phyloP scores from a whole-genome alignment of 1,139 yeast genomes.

The Pichia sp. region DNA sequence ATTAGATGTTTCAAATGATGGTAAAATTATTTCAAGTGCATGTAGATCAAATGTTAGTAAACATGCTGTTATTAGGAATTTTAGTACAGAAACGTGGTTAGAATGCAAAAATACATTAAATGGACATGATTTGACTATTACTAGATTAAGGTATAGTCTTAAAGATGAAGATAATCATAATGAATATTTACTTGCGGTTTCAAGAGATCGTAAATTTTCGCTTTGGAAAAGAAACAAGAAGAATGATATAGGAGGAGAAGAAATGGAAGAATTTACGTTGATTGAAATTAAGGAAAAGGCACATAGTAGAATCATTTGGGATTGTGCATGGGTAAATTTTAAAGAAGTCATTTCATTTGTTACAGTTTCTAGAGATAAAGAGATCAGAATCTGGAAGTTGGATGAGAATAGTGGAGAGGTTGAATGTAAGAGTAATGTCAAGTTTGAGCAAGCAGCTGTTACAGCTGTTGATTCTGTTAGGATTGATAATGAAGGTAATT shows the following conservation, averaged over 20 bases:
- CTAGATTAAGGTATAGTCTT: conserved; percentile 61
- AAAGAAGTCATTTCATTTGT: conserved; percentile 41
- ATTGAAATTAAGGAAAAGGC: conserved; percentile 57
- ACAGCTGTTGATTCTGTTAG: conserved; percentile 62
- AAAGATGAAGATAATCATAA: conserved; percentile 16
- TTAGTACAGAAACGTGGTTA: conserved; percentile 57
- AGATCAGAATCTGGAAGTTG: conserved; percentile 66
- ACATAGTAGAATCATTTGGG: conserved; percentile 92
- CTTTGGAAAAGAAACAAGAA: conserved; percentile 61
- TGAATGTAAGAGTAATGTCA: conserved; percentile 31
- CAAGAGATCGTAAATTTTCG: conserved; percentile 84
- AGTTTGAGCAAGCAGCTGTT: conserved; percentile 44
- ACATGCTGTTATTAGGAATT: conserved; percentile 81
- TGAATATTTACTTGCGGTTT: conserved; percentile 62
- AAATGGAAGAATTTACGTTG: conserved; percentile 31
- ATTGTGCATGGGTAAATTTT: conserved; percentile 72
- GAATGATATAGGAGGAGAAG: too few relatives aligned
- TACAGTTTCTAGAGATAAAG: conserved; percentile 85
- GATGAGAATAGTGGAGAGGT: conserved; percentile 22
- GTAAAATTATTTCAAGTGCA: conserved; percentile 73
- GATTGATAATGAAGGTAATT: conserved; percentile 20
- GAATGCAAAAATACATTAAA: conserved; percentile 40
- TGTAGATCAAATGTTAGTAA: conserved; percentile 78
- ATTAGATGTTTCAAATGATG: conserved; percentile 62
- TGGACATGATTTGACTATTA: conserved; percentile 82